A percentile compares a stretch with the other conserved stretches of the same genome.
phyloP scores from a whole-genome alignment of 2,329 filamentous ascomycete genomes.

The Madurella mycetomatis region DNA sequence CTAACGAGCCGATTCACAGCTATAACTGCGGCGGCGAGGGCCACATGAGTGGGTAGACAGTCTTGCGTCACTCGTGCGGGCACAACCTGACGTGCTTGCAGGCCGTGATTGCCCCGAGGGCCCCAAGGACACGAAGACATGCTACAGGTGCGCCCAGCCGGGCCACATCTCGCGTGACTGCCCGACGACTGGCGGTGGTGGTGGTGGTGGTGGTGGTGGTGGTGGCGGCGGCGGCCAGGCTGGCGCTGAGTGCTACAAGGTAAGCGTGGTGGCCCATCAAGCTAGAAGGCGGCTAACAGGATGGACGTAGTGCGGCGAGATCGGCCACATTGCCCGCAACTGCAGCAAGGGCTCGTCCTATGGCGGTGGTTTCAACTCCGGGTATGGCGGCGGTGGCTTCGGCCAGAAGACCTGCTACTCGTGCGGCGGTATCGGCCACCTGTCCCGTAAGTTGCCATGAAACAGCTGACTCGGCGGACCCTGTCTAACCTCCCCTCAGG shows the following conservation, averaged over 20 bases:
- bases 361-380: slow-evolving; percentile 44
- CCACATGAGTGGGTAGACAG: slow-evolving; percentile 65
- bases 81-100: slow-evolving; percentile 30
- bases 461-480: neutral
- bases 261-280: slow-evolving; percentile 25
- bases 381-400: slow-evolving; percentile 45
- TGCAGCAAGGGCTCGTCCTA: slow-evolving; percentile 60
- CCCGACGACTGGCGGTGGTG: slow-evolving; percentile 50
- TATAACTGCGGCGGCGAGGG: slow-evolving; percentile 77
- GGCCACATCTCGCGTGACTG: slow-evolving; percentile 93
- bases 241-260: slow-evolving; percentile 85
- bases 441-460: slow-evolving; percentile 62
- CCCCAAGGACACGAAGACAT: slow-evolving; percentile 78
- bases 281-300: slow-evolving; percentile 4
- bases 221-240: slow-evolving; percentile 45
- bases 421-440: slow-evolving; percentile 94
- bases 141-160: slow-evolving; percentile 73
- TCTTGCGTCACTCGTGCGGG: neutral
- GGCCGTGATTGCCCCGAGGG: slow-evolving; percentile 88
- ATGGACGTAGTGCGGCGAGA: slow-evolving; percentile 69
- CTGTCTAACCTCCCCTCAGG: slow-evolving; percentile 36
- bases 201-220: slow-evolving; percentile 44
- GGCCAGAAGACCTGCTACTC: slow-evolving; percentile 86
- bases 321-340: slow-evolving; percentile 93
- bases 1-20: slow-evolving; percentile 41